These are phyloP conservation scores for Melastoma malabathricum DNA, from an alignment of 345 rosid genomes.

Conservation along the genomic window DNA sequence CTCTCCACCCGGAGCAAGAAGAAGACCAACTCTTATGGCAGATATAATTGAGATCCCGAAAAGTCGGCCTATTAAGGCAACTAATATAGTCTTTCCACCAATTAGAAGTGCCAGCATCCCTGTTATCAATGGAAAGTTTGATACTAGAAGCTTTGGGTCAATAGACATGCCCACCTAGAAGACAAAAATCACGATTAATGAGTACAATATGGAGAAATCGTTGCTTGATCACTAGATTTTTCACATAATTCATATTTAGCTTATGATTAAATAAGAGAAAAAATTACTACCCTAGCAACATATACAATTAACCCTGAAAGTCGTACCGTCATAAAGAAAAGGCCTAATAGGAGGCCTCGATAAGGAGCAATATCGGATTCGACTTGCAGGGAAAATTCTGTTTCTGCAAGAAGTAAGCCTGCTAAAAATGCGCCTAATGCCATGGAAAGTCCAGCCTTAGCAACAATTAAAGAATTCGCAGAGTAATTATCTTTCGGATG, in stretches of 20 bases:
- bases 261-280: too few species aligned
- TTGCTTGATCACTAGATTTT: constrained; percentile 1
- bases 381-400: constrained; percentile 98
- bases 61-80: constrained; percentile 57
- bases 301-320: constrained; percentile 4
- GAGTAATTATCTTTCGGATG: too few species aligned
- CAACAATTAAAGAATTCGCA: constrained; percentile 1
- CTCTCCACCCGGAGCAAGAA: constrained; percentile 99
- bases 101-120: constrained; percentile 76
- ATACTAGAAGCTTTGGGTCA: constrained; percentile 86
- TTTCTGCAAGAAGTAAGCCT: constrained; percentile 98
- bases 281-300: not conserved
- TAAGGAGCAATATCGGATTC: constrained; percentile 99
- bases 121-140: constrained; percentile 71
- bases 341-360: constrained; percentile 94
- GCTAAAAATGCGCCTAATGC: constrained; percentile 98
- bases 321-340: constrained; percentile 97
- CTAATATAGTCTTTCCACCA: constrained; percentile 72
- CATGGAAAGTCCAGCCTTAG: constrained; percentile 98
- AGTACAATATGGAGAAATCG: not conserved
- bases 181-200: not conserved
- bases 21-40: constrained; percentile 82
- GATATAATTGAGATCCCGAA: constrained; percentile 85
- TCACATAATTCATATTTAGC: not conserved
- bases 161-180: constrained; percentile 99